These are phyloP conservation scores for Cladorrhinum sp. DNA, from an alignment of 2,329 filamentous ascomycete species.

Conservation along the genomic window DNA sequence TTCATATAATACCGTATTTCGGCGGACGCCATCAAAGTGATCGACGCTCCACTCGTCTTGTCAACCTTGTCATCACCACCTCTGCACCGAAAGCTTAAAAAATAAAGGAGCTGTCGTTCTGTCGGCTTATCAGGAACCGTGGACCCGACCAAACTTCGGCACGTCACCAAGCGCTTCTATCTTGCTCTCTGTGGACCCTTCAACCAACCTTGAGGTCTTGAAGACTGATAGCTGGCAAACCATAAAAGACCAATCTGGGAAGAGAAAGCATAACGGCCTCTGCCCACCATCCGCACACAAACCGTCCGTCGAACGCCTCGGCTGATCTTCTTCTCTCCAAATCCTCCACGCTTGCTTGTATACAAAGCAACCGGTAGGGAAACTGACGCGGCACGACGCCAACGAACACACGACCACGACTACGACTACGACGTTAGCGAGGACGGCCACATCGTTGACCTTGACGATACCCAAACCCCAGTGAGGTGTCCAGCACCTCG, in stretches of 20 bases:
- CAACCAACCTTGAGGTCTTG: background rate
- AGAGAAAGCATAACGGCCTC: no score
- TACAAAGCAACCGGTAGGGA: background rate
- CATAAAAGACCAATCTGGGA: background rate
- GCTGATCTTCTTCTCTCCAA: background rate
- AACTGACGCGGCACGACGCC: background rate
- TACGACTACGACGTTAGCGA: background rate
- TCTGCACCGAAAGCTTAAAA: slow-evolving; percentile 4
- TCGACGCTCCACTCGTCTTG: slow-evolving; percentile 41
- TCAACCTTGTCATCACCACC: slow-evolving; percentile 12
- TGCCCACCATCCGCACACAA: background rate
- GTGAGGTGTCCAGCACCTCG: background rate
- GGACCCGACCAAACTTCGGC: background rate
- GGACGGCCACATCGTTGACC: background rate
- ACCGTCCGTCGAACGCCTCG: background rate
- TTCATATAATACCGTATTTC: slow-evolving; percentile 25
- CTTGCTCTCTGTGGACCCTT: background rate
- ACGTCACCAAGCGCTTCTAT: background rate
- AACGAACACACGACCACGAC: background rate
- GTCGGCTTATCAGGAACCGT: background rate
- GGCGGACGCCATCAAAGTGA: slow-evolving; percentile 35
- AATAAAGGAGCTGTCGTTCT: slow-evolving; percentile 8
- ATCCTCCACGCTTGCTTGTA: background rate
- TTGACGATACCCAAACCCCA: background rate
- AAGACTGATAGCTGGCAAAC: background rate